These are phyloP conservation scores for Poronia punctata DNA, from an alignment of 495 filamentous ascomycete species.

Conservation along the genomic window DNA sequence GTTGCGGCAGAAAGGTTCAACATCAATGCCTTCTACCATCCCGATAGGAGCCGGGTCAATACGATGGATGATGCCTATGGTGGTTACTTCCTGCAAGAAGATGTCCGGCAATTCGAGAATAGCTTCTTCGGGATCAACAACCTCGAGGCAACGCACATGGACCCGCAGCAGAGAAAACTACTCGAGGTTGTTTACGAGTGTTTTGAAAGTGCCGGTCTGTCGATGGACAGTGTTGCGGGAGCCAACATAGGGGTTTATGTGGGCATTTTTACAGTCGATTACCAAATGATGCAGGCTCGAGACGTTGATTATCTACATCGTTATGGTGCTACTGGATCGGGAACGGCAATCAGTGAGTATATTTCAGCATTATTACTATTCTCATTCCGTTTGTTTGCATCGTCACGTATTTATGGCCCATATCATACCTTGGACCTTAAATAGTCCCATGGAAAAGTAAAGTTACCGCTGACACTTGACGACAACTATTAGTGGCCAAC, in stretches of 20 bases:
- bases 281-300: slow-evolving; percentile 21
- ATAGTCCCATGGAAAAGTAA: too few relatives aligned
- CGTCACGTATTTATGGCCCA: too few relatives aligned
- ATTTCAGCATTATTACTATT: slow-evolving; percentile 28
- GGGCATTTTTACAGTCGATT: slow-evolving; percentile 45
- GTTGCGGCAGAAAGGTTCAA: slow-evolving; percentile 9
- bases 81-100: slow-evolving; percentile 39
- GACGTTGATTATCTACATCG: background rate
- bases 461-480: too few relatives aligned
- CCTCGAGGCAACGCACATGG: slow-evolving; percentile 27
- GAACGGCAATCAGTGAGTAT: slow-evolving; percentile 5
- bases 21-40: slow-evolving; percentile 13
- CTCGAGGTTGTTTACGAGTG: slow-evolving; percentile 36
- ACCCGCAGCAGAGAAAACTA: slow-evolving; percentile 33
- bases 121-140: slow-evolving; percentile 35
- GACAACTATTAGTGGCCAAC: too few relatives aligned
- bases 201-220: slow-evolving; percentile 40
- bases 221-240: slow-evolving; percentile 36
- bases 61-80: slow-evolving; percentile 11
- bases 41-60: slow-evolving; percentile 4
- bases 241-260: slow-evolving; percentile 46
- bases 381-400: too few relatives aligned
- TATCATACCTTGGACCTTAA: too few relatives aligned
- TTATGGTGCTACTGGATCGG: background rate
- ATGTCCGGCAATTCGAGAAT: slow-evolving; percentile 39